Conservation (phyloP, 2,329 filamentous ascomycete genomes). For the Shiraia sp. region DNA sequence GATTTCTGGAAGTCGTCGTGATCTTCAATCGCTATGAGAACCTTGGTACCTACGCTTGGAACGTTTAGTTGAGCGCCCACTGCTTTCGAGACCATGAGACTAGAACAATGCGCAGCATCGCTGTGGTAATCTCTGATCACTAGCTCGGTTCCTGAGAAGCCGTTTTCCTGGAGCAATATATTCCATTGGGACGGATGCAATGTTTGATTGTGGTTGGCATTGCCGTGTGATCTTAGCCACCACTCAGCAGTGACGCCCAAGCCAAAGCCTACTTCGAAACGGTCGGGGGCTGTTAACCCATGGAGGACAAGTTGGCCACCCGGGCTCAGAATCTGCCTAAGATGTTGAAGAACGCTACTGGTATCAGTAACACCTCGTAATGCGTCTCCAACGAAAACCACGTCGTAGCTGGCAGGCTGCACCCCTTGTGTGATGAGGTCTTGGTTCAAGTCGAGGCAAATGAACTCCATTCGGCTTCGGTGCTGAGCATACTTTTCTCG, state of each 20-base stretch:
- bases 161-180: constrained; percentile 29
- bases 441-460: neutral
- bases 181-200: constrained; percentile 42
- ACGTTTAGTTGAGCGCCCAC: neutral
- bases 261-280: constrained; percentile 4
- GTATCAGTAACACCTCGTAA: constrained; percentile 17
- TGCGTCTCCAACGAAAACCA: constrained; percentile 42
- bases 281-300: constrained; percentile 6
- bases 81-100: neutral
- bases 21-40: neutral
- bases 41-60: neutral
- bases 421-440: constrained; percentile 3
- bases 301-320: constrained; percentile 16
- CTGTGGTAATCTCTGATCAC: constrained; percentile 5
- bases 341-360: constrained; percentile 7
- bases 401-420: constrained; percentile 9
- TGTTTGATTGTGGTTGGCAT: constrained; percentile 23
- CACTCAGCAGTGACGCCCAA: constrained; percentile 18
- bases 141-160: constrained; percentile 34
- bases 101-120: neutral
- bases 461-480: neutral
- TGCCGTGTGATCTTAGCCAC: constrained; percentile 26
- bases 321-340: constrained; percentile 15
- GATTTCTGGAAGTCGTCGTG: no score
- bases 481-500: neutral